A percentile compares a stretch with the other conserved stretches of the same genome.
Conservation (phyloP, 345 rosid genomes). For the Ricinus communis region DNA sequence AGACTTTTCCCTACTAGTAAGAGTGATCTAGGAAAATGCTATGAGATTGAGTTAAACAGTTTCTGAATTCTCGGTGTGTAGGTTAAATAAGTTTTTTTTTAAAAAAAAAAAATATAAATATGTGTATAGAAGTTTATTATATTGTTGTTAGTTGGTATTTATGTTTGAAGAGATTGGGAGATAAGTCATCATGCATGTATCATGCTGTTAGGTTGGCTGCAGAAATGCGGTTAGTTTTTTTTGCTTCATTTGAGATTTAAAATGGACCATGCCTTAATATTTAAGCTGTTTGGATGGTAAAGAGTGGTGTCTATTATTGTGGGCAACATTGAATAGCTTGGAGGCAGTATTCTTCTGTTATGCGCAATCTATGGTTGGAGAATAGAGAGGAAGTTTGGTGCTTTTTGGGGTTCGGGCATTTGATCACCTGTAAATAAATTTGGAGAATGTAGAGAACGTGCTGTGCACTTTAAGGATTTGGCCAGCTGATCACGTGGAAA, state of each 20-base stretch:
- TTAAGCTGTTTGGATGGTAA: background rate
- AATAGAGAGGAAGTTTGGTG: background rate
- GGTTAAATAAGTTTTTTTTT: no score
- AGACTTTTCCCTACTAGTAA: no score
- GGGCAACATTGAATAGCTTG: constrained; percentile 1
- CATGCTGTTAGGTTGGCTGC: background rate
- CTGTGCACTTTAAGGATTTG: no score
- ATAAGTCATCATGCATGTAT: background rate
- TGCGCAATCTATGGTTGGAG: background rate
- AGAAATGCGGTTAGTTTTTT: background rate
- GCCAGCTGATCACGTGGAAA: background rate
- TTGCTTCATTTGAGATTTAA: background rate
- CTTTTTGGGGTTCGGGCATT: no score
- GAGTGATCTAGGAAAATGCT: no score
- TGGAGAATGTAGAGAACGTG: no score
- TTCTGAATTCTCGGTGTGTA: no score
- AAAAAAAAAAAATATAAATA: no score
- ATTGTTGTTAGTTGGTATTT: no score
- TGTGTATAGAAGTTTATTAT: no score
- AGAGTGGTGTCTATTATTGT: background rate
- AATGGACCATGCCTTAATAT: background rate
- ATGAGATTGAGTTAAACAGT: no score
- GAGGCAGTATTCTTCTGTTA: background rate
- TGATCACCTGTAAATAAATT: no score
- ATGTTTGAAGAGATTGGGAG: background rate